Evolutionary conservation across 345 rosid genomes (phyloP).

Genomic region (Mangifera indica): DNA sequence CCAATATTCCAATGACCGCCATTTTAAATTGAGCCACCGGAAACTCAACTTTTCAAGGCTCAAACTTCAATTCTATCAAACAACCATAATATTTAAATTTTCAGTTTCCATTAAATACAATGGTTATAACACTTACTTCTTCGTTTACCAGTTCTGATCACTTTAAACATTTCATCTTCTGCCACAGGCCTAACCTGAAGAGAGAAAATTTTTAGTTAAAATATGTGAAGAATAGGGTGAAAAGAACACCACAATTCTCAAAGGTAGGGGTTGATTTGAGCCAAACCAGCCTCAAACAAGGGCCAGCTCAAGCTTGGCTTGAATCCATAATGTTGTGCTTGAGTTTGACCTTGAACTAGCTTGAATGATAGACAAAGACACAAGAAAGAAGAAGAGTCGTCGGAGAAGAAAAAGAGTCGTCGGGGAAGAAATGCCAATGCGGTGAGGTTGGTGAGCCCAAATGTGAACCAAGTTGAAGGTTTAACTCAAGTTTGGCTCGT

Average conservation of each 20-base stretch:
- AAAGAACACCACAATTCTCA: background rate
- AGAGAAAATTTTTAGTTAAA: constrained; percentile 10
- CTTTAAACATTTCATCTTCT: constrained; percentile 98
- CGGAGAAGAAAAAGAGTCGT: no score
- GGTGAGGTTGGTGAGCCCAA: no score
- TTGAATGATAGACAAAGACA: no score
- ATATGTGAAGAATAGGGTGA: background rate
- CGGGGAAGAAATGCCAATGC: no score
- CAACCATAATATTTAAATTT: background rate
- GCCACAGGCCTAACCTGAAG: constrained; percentile 95
- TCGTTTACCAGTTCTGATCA: constrained; percentile 79
- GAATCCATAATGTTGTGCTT: no score
- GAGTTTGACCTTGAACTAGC: no score
- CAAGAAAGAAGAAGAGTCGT: no score
- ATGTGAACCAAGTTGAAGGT: no score
- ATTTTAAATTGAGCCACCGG: background rate
- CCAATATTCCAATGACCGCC: background rate
- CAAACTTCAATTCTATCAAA: background rate
- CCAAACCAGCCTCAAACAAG: no score
- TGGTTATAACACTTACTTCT: constrained; percentile 55
- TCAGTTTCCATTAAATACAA: background rate
- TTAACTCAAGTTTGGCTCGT: background rate
- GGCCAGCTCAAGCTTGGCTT: no score
- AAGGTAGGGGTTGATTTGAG: background rate
- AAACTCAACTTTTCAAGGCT: background rate